Percentiles rank a stretch among this genome's conserved stretches.
Conservation (phyloP, 331 rosid genomes). For the Rosa hybrid region DNA sequence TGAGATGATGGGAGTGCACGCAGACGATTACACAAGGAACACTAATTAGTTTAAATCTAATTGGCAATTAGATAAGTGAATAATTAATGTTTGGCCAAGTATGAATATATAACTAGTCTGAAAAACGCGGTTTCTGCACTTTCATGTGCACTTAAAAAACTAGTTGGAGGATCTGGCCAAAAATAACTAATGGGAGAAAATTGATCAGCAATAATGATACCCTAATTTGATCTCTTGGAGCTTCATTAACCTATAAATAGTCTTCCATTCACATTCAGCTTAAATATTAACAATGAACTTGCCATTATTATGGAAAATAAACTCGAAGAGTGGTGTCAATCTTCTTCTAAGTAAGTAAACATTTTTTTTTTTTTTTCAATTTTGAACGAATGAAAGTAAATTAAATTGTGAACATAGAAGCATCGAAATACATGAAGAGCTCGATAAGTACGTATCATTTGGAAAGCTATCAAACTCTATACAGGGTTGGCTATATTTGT, state of each 20-base stretch:
- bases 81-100: too few relatives aligned
- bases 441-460: too few relatives aligned
- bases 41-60: slow-evolving; percentile 5
- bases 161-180: not conserved
- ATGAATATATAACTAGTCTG: slow-evolving; percentile 12
- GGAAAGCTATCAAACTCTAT: too few relatives aligned
- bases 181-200: not conserved
- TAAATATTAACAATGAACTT: not conserved
- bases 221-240: slow-evolving; percentile 19
- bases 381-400: not conserved
- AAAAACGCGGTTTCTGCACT: slow-evolving; percentile 55
- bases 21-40: slow-evolving; percentile 11
- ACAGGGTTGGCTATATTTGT: too few relatives aligned
- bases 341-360: too few relatives aligned
- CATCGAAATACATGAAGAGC: too few relatives aligned
- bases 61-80: not conserved
- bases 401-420: not conserved
- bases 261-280: not conserved
- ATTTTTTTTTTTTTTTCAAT: too few relatives aligned
- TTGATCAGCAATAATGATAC: not conserved
- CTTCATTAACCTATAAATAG: not conserved
- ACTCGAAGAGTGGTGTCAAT: too few relatives aligned
- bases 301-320: not conserved
- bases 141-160: slow-evolving; percentile 25
- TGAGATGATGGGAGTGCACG: slow-evolving; percentile 29